Evolutionary conservation across 169 alveolate genomes (phyloP).

Genomic region (Plasmodium yoelii): DNA sequence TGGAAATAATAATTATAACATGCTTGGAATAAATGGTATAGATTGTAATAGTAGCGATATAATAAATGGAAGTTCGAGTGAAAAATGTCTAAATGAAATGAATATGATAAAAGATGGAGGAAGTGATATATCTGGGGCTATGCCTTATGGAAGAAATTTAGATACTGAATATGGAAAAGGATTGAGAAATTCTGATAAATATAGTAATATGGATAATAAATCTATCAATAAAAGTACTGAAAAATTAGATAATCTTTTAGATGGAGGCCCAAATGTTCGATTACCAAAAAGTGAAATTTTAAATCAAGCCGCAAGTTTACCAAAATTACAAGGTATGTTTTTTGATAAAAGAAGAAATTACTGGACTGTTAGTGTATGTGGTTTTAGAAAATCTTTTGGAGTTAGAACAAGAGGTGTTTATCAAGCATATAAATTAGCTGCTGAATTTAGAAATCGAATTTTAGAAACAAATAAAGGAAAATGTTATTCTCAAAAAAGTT

Average conservation of each 20-base stretch:
- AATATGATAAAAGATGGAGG: neutral
- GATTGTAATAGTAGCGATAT: neutral
- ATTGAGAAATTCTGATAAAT: constrained; percentile 43
- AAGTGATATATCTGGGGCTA: neutral
- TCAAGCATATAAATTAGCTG: constrained; percentile 77
- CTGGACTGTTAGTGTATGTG: constrained; percentile 78
- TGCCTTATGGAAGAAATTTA: neutral
- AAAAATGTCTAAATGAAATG: neutral
- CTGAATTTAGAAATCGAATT: constrained; percentile 72
- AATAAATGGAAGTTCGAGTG: constrained; percentile 1
- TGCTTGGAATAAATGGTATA: neutral
- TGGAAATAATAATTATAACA: no score
- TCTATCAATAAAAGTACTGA: constrained; percentile 41
- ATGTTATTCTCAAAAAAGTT: constrained; percentile 58
- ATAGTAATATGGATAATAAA: constrained; percentile 17
- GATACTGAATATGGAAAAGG: constrained; percentile 6
- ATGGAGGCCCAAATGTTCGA: constrained; percentile 34
- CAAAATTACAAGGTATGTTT: constrained; percentile 76
- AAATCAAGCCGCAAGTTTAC: constrained; percentile 74
- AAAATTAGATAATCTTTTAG: constrained; percentile 49
- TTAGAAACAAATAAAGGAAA: constrained; percentile 71
- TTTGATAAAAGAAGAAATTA: constrained; percentile 77
- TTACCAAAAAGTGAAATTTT: constrained; percentile 77
- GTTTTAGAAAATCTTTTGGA: constrained; percentile 76
- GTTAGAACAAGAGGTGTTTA: constrained; percentile 77